Percentiles rank a stretch among this genome's conserved stretches.
Conservation (phyloP, 805 yeast species). For the Yarrowia bubula region DNA sequence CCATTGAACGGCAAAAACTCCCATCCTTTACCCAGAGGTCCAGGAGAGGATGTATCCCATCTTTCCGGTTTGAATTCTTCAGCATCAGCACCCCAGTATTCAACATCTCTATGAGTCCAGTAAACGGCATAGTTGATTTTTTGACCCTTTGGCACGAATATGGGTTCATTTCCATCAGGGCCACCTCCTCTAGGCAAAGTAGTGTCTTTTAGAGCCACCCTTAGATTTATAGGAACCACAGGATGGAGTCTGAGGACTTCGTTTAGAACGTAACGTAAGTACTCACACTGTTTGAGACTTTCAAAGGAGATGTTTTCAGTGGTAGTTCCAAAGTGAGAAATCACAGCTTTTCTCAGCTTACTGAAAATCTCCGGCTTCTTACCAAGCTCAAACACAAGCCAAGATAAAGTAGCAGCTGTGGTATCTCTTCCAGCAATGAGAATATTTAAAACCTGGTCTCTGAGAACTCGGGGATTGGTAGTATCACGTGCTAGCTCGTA, state of each 20-base stretch:
- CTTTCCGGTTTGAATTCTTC: constrained; percentile 49
- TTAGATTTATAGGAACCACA: constrained; percentile 50
- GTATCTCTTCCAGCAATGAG: constrained; percentile 50
- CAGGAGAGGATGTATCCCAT: constrained; percentile 43
- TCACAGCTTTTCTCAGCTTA: constrained; percentile 43
- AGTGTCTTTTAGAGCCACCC: constrained; percentile 48
- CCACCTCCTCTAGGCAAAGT: constrained; percentile 55
- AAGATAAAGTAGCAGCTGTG: constrained; percentile 51
- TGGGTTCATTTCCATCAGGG: constrained; percentile 41
- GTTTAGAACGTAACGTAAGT: constrained; percentile 48
- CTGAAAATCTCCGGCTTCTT: constrained; percentile 39
- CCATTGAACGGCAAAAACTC: constrained; percentile 40
- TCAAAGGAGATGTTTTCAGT: constrained; percentile 43
- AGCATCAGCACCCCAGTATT: constrained; percentile 48
- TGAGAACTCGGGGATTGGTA: constrained; percentile 46
- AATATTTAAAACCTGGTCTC: constrained; percentile 43
- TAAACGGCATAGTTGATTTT: constrained; percentile 44
- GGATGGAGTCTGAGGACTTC: constrained; percentile 53
- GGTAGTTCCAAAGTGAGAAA: constrained; percentile 41
- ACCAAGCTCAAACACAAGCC: constrained; percentile 46
- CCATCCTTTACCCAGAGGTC: constrained; percentile 38
- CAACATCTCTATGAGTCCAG: constrained; percentile 45
- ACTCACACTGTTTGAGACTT: constrained; percentile 48
- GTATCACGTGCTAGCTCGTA: constrained; percentile 51
- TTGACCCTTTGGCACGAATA: constrained; percentile 48